Evolutionary conservation across 129 eudicot species (phyloP).

Genomic region (Centrapalus pauciflorus): DNA sequence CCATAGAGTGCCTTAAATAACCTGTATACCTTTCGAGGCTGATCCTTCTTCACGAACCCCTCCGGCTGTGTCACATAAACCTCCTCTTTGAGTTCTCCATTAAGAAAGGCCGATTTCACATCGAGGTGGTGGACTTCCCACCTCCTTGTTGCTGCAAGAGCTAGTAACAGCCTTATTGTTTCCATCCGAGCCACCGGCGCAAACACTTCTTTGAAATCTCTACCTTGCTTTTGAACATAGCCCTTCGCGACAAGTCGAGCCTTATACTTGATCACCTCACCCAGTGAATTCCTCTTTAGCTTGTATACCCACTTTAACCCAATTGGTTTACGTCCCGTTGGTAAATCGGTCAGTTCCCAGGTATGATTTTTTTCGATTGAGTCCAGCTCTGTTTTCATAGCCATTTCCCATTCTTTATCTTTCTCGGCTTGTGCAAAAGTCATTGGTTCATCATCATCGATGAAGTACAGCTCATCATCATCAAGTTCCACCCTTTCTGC

Average conservation of each 20-base stretch:
- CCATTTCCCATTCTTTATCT: not conserved
- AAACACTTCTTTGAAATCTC: not conserved
- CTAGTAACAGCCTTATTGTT: not conserved
- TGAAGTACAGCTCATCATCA: not conserved
- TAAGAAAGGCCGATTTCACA: constrained; percentile 16
- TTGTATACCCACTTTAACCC: not conserved
- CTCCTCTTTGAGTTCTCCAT: no score
- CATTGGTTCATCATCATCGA: not conserved
- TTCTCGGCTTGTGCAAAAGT: not conserved
- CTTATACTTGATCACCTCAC: not conserved
- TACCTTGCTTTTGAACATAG: not conserved
- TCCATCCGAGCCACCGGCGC: constrained; percentile 1
- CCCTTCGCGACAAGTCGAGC: not conserved
- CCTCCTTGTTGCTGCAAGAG: not conserved
- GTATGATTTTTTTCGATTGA: not conserved
- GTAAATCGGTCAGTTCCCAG: not conserved
- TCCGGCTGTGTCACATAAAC: no score
- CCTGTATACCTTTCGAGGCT: no score
- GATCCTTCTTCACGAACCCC: no score
- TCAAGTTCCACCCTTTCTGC: not conserved
- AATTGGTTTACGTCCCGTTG: not conserved
- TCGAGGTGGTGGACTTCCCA: constrained; percentile 2
- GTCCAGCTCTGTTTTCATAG: not conserved
- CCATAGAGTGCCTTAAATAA: no score
- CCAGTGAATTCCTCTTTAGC: not conserved